Conservation (phyloP, 202 grass and related monocot genomes). For the Tripidium arundinaceum region DNA sequence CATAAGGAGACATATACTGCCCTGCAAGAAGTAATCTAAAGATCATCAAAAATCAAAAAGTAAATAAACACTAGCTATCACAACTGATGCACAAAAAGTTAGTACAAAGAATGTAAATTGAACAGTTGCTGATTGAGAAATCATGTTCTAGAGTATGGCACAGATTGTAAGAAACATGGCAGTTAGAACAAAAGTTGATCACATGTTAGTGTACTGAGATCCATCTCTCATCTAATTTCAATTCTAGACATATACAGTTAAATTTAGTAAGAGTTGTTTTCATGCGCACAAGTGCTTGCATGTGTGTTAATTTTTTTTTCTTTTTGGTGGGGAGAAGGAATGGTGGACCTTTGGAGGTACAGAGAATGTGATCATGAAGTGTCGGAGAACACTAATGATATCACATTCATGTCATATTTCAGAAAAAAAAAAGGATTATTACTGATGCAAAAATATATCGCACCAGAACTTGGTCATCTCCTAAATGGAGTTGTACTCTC, state of each 20-base stretch:
- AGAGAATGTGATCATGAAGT: slow-evolving; percentile 7
- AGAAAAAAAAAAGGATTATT: not conserved
- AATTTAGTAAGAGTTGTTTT: not conserved
- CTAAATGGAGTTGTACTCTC: slow-evolving; percentile 1
- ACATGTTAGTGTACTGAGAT: not conserved
- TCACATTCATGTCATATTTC: not conserved
- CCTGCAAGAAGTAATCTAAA: slow-evolving; percentile 48
- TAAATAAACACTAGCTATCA: slow-evolving; percentile 8
- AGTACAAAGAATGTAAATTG: not conserved
- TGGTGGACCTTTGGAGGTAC: not conserved
- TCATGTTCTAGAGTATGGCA: slow-evolving; percentile 6
- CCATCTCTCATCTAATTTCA: not conserved
- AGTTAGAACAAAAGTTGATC: not conserved
- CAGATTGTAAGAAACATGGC: not conserved
- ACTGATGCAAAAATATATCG: not conserved
- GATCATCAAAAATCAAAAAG: slow-evolving; percentile 1
- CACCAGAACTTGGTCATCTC: slow-evolving; percentile 15
- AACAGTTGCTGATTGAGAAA: not conserved
- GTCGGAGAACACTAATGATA: not conserved
- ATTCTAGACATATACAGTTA: not conserved
- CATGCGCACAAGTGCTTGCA: not conserved
- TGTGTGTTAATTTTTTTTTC: not conserved
- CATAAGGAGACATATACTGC: slow-evolving; percentile 99
- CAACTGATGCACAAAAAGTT: not conserved
- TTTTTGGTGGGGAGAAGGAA: not conserved